Base-by-base conservation (phyloP, 495 filamentous ascomycete genomes). In the Arthonia radiata region DNA sequence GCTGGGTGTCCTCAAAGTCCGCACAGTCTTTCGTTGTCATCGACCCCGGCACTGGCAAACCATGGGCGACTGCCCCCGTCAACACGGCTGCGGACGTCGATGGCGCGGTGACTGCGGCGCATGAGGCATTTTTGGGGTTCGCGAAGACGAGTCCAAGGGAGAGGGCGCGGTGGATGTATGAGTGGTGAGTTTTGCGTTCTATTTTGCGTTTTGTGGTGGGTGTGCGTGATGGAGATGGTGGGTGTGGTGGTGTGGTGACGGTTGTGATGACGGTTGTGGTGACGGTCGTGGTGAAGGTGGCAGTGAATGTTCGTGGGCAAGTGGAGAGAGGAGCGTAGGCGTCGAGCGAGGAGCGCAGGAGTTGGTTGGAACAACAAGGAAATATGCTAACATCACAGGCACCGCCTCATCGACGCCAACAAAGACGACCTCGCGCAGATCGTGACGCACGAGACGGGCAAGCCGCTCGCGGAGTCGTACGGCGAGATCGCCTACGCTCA, bases 1-100 rank as follows among this genome's bases (percentile, higher is more conserved):
- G 67, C 43, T 75, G 69, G 70, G 46, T 67, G 12, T 53, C 56
- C 29, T 53, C 67, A 4, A 64, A 61, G 41, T 68, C 56, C 11
- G 65, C 64, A 12, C 53, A 65, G 31, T 53, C 63, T 13, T 77
- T 77, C 31, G 67, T 74, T 36, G 59, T 77, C 14, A 42, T 71
- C 13, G 65, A 79, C 37, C 72, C 72, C 11, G 72, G 70, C 24
- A 70, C 53, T 26, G 60, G 64, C 31, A 49, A 61, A 27, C 38
- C 61, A 7, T 79, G 67, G 59, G 64, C 67, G 18, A 62, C 61
- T 31, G 67, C 62, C 31, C 66, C 72, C 13, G 53, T 54, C 37
- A 67, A 59, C 45, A 49, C 52, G 13, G 52, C 54, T 15, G 56
- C 62, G 14, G 72, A 77, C 41, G 67, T 73, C 17, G 53, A 66